Conservation (phyloP, 306 rosid species). For the Medicago arabica region DNA sequence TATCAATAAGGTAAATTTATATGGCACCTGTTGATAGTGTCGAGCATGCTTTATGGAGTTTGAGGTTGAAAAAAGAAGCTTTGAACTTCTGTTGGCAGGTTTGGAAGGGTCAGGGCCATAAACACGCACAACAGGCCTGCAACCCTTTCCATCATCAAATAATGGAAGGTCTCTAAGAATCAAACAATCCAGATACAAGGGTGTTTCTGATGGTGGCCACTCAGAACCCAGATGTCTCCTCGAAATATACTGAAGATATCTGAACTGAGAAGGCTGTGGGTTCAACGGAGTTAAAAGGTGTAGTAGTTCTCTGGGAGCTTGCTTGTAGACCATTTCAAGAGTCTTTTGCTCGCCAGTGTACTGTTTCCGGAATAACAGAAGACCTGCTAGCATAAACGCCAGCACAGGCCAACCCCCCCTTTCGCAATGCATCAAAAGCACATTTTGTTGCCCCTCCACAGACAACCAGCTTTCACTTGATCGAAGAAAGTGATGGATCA, state of each 20-base stretch:
- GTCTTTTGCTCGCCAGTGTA: constrained; percentile 93
- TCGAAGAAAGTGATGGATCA: constrained; percentile 96
- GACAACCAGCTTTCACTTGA: constrained; percentile 99
- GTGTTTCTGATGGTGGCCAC: constrained; percentile 95
- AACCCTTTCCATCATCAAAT: constrained; percentile 80
- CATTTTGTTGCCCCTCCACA: constrained; percentile 89
- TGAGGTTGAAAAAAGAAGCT: constrained; percentile 81
- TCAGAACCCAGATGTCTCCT: constrained; percentile 82
- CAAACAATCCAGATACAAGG: constrained; percentile 78
- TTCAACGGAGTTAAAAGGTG: constrained; percentile 79
- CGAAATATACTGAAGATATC: constrained; percentile 98
- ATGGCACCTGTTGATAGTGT: constrained; percentile 84
- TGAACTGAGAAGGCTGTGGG: constrained; percentile 95
- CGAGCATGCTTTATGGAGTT: constrained; percentile 57
- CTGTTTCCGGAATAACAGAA: constrained; percentile 85
- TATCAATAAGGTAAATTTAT: constrained; percentile 40
- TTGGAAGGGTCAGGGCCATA: constrained; percentile 88
- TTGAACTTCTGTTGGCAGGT: constrained; percentile 76
- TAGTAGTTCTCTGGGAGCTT: constrained; percentile 94
- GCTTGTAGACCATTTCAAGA: constrained; percentile 97
- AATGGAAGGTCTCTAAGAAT: constrained; percentile 84
- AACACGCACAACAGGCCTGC: constrained; percentile 80
- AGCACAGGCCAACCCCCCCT: constrained; percentile 99
- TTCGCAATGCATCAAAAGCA: constrained; percentile 96
- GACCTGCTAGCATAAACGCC: constrained; percentile 97